These are phyloP conservation scores for Parietaria judaica DNA, from an alignment of 306 rosid genomes.

Conservation along the genomic window DNA sequence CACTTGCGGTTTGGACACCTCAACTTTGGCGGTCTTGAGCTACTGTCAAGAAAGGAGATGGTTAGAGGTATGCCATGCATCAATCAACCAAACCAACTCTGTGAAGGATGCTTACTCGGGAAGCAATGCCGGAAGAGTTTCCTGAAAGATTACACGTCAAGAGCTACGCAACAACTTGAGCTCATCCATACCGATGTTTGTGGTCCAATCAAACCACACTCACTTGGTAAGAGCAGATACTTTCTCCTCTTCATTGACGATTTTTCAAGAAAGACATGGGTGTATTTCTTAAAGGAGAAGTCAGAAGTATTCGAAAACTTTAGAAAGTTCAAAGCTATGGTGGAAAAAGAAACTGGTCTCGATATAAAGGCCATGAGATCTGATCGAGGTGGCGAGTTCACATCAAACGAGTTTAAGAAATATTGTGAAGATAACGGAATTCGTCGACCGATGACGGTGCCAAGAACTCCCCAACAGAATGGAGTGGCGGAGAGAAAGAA, in stretches of 20 bases:
- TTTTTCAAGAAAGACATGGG: constrained; percentile 1
- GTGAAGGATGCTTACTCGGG: background rate
- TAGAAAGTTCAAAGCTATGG: background rate
- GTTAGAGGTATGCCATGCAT: background rate
- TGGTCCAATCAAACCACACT: background rate
- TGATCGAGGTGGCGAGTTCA: background rate
- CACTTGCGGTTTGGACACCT: background rate
- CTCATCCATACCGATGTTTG: background rate
- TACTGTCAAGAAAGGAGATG: background rate
- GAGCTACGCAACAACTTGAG: background rate
- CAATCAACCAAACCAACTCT: background rate
- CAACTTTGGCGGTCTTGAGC: background rate
- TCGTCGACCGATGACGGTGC: background rate
- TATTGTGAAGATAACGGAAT: background rate
- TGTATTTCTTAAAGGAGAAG: background rate
- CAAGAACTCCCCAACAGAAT: background rate
- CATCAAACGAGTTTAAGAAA: background rate
- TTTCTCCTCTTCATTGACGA: background rate
- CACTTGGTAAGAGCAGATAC: background rate
- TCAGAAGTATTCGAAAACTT: background rate
- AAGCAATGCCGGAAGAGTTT: background rate
- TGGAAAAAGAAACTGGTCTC: background rate
- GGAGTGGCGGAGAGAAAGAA: background rate
- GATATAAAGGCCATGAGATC: background rate
- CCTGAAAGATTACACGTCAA: background rate